phyloP scores from a whole-genome alignment of 2,329 filamentous ascomycete genomes.

The Colletotrichum echinochloae region DNA sequence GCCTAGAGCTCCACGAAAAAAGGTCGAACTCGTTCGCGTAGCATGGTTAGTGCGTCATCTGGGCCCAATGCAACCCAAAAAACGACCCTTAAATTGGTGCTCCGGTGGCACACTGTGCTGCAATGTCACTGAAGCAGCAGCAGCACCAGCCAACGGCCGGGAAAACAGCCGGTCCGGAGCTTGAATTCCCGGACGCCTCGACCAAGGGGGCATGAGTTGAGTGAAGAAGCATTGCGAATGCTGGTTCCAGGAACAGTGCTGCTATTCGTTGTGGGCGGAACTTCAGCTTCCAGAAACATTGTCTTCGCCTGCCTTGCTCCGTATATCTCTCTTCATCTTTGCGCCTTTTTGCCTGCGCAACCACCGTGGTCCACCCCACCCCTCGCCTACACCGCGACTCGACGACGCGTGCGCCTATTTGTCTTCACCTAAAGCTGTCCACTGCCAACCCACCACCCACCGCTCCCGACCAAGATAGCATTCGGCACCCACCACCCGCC shows the following conservation, averaged over 20 bases:
- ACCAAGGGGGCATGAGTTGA: constrained; percentile 31
- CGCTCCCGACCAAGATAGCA: constrained; percentile 9
- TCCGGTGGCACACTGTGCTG: constrained; percentile 32
- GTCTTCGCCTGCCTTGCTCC: not conserved
- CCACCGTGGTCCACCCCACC: not conserved
- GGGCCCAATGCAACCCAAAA: constrained; percentile 15
- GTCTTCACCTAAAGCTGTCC: constrained; percentile 34
- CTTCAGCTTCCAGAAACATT: constrained; percentile 6
- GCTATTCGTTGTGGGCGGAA: not conserved
- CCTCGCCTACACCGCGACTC: constrained; percentile 31
- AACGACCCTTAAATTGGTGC: constrained; percentile 28
- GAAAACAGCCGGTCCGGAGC: constrained; percentile 40
- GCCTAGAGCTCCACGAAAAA: constrained; percentile 19
- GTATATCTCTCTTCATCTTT: not conserved
- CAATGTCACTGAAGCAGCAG: constrained; percentile 2
- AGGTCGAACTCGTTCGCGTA: constrained; percentile 18
- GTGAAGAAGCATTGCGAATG: constrained; percentile 1
- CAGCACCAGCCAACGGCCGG: constrained; percentile 7
- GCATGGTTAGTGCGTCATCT: constrained; percentile 36
- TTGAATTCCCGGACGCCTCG: constrained; percentile 33
- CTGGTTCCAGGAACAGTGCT: constrained; percentile 1
- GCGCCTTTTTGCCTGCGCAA: not conserved
- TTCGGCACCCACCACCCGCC: constrained; percentile 21
- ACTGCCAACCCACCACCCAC: constrained; percentile 31
- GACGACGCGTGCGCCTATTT: constrained; percentile 38